These are phyloP conservation scores for Crithidia fasciculata DNA, from an alignment of 208 protist species.

Conservation along the genomic window DNA sequence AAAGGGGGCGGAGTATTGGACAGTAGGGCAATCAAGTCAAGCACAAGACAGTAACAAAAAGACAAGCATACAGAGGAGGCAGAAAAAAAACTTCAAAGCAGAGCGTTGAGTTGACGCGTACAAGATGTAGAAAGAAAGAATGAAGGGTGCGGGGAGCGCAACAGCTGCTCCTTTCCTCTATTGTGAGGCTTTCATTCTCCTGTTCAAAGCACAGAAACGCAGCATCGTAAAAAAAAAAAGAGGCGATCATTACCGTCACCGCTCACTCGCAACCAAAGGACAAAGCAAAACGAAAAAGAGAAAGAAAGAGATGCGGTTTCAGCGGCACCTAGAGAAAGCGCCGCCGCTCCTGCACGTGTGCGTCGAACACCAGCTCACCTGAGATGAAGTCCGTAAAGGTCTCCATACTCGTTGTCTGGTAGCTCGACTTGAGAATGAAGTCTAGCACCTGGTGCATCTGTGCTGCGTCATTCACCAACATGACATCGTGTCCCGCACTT, in stretches of 20 bases:
- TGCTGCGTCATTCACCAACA: constrained; percentile 62
- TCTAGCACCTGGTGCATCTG: constrained; percentile 70
- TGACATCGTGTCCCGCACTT: constrained; percentile 24
- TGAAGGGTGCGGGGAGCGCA: too few relatives aligned
- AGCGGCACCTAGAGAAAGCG: constrained; percentile 22
- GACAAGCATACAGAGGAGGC: too few relatives aligned
- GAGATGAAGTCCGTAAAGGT: constrained; percentile 66
- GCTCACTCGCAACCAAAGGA: neutral
- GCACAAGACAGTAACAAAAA: too few relatives aligned
- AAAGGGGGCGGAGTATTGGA: too few relatives aligned
- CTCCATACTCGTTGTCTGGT: constrained; percentile 69
- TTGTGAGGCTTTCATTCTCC: too few relatives aligned
- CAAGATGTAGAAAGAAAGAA: too few relatives aligned
- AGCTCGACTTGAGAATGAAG: constrained; percentile 74
- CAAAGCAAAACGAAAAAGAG: neutral
- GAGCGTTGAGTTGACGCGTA: too few relatives aligned
- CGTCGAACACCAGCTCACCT: constrained; percentile 71
- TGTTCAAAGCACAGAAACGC: neutral
- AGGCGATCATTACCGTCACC: neutral
- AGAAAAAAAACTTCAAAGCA: too few relatives aligned
- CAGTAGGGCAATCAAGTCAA: too few relatives aligned
- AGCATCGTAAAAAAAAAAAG: neutral
- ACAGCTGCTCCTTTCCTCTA: too few relatives aligned
- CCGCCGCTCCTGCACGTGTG: constrained; percentile 46
- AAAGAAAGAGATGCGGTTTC: neutral